Base-by-base conservation (phyloP, 129 eudicot species). In the Escallonia rubra region DNA sequence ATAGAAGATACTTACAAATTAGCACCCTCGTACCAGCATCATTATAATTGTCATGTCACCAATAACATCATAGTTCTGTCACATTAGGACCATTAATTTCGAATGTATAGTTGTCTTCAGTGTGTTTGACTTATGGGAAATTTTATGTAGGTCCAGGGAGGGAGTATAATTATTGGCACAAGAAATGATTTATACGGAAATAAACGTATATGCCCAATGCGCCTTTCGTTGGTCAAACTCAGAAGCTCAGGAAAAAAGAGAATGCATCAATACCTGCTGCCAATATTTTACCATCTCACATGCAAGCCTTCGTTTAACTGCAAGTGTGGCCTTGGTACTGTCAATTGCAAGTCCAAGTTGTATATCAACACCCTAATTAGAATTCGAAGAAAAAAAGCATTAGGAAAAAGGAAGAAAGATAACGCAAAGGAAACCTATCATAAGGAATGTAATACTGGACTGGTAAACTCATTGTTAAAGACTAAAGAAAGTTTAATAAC, bases 201-300 rank as follows among this genome's bases (percentile, higher is more conserved):
- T 8, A 52, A 10, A 12, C 12, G 9, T 66, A 52, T 11, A 41
- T 52, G 11, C 13, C 4, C 1, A 43, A 10, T 63, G 11, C 16
- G 23, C 52, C 62, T 63, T 4, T 43, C 5, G 56, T 43, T 62
- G 69, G 57, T 34, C 41, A 62, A 41, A 43, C 3, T 57, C 51
- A 14, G 61, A 68, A 14, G 10, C 40, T 40, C 10, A 59, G 51
- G 16, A 66, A 49, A 65, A 57, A 57, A 54, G 49, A 16, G 49
- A 54, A 74, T 61, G 46, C 59, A 66, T 50, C 10, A 51, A 40
- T 82, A 89, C 96, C 96, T 93, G 99, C 78, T 93, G 96, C 96
- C 99, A 93, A 70, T 93, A 93, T 64, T 93, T 93, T 51, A 93
- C 95, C 96, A 93, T 93, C 85, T 93, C 99, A 82, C 99, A 93